Conservation (phyloP, 2,329 filamentous ascomycete genomes). For the Penicillium sp. region DNA sequence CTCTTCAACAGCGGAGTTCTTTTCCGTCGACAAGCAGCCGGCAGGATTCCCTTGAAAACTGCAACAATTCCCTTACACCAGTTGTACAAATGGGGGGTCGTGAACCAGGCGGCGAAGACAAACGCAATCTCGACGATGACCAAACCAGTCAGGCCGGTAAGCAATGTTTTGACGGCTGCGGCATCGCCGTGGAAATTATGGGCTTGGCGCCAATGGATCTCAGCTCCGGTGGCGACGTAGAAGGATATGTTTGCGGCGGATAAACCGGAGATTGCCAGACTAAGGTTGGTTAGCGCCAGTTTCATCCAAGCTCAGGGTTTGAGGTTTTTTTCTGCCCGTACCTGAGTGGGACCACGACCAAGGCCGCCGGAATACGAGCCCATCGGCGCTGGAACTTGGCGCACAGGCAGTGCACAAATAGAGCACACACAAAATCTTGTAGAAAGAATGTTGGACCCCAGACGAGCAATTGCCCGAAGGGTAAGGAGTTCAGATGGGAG, state of each 20-base stretch:
- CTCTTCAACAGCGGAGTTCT: background rate
- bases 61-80: constrained; percentile 2
- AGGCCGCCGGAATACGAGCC: constrained; percentile 9
- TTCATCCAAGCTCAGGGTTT: background rate
- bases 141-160: constrained; percentile 24
- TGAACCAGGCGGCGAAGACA: constrained; percentile 14
- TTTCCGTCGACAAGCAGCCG: constrained; percentile 8
- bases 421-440: constrained; percentile 22
- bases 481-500: constrained; percentile 26
- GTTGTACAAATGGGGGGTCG: constrained; percentile 19
- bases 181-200: constrained; percentile 25
- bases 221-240: constrained; percentile 25
- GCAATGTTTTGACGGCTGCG: constrained; percentile 24
- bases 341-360: constrained; percentile 13
- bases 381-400: constrained; percentile 14
- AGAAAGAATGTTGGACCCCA: constrained; percentile 29
- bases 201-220: constrained; percentile 31
- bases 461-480: constrained; percentile 15
- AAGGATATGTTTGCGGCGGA: constrained; percentile 29
- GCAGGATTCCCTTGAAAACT: background rate
- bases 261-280: constrained; percentile 22
- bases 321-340: constrained; percentile 1
- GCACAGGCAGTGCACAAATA: constrained; percentile 14
- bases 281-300: constrained; percentile 2
- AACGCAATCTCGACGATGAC: constrained; percentile 23